Percentiles rank a stretch among this genome's conserved stretches.
These are phyloP conservation scores for Kockovaella imperatae DNA, from an alignment of 768 basidiomycete genomes.

Conservation along the genomic window DNA sequence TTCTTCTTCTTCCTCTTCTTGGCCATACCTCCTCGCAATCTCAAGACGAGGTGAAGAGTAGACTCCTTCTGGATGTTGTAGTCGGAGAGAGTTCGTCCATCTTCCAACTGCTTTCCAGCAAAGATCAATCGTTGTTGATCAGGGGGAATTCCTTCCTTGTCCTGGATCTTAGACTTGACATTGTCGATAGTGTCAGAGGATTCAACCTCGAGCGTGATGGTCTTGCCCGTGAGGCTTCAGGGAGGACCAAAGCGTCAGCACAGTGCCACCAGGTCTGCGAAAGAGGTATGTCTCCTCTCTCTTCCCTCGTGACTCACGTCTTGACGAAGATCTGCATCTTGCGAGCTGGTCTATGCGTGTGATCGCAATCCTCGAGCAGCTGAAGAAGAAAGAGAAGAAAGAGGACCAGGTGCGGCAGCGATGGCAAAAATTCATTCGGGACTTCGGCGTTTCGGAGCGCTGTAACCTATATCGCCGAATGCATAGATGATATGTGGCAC, in stretches of 20 bases:
- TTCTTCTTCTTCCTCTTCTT: conserved; percentile 99
- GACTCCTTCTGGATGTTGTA: conserved; percentile 86
- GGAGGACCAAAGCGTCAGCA: conserved; percentile 1
- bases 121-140: conserved; percentile 98
- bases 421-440: too few relatives aligned
- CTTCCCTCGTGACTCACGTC: too few relatives aligned
- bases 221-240: conserved; percentile 99
- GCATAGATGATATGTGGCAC: too few relatives aligned
- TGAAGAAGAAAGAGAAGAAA: conserved; percentile 14
- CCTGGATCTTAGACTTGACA: conserved; percentile 95
- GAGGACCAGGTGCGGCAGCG: too few relatives aligned
- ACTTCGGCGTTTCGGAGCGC: too few relatives aligned
- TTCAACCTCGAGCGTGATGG: conserved; percentile 96
- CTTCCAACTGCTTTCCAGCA: conserved; percentile 98
- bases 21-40: conserved; percentile 89
- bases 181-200: conserved; percentile 96
- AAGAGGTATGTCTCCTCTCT: background rate
- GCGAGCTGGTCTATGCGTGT: conserved; percentile 24
- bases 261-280: too few relatives aligned
- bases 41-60: conserved; percentile 91
- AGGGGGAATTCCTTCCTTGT: conserved; percentile 73
- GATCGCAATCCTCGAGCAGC: conserved; percentile 28
- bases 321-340: conserved; percentile 97
- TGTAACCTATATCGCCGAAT: too few relatives aligned
- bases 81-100: conserved; percentile 69